Evolutionary conservation across 139 green algal genomes (phyloP).

Genomic region (Chlorella sp.): DNA sequence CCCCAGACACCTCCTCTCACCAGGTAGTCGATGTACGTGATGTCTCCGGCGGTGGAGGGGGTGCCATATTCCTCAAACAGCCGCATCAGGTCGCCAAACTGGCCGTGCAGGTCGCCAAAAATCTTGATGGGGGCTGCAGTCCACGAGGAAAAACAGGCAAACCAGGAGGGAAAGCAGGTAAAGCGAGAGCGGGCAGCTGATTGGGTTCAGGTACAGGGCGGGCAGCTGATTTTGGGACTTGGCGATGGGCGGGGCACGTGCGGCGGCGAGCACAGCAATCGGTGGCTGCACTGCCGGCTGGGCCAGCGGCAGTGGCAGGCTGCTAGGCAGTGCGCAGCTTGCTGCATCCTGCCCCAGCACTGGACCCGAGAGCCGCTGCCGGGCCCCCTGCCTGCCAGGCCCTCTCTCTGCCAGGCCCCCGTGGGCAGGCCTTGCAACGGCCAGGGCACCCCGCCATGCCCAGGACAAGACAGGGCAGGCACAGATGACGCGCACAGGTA

Average conservation of each 20-base stretch:
- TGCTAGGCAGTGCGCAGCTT: not conserved
- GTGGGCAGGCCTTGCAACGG: too few species aligned
- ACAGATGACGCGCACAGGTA: conserved; percentile 46
- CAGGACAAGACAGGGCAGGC: not conserved
- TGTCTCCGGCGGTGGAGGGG: conserved; percentile 96
- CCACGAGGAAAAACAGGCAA: not conserved
- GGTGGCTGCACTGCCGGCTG: too few species aligned
- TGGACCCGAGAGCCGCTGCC: too few species aligned
- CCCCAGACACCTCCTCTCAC: conserved; percentile 57
- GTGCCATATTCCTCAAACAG: conserved; percentile 99
- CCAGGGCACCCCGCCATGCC: too few species aligned
- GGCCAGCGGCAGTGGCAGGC: not conserved
- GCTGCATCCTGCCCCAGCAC: not conserved
- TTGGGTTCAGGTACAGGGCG: not conserved
- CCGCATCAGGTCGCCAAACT: conserved; percentile 99
- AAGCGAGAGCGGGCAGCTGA: too few species aligned
- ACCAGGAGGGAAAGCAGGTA: not conserved
- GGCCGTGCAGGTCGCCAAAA: conserved; percentile 98
- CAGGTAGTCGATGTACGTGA: conserved; percentile 99
- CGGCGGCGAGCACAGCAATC: too few species aligned
- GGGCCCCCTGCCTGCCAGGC: too few species aligned
- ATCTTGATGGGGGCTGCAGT: conserved; percentile 96
- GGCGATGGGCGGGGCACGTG: too few species aligned
- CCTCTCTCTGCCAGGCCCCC: too few species aligned
- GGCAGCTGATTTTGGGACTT: not conserved